A percentile compares a stretch with the other conserved stretches of the same genome.
Evolutionary conservation across 257 asterid species (phyloP).

Genomic region (Jasminum sambac): DNA sequence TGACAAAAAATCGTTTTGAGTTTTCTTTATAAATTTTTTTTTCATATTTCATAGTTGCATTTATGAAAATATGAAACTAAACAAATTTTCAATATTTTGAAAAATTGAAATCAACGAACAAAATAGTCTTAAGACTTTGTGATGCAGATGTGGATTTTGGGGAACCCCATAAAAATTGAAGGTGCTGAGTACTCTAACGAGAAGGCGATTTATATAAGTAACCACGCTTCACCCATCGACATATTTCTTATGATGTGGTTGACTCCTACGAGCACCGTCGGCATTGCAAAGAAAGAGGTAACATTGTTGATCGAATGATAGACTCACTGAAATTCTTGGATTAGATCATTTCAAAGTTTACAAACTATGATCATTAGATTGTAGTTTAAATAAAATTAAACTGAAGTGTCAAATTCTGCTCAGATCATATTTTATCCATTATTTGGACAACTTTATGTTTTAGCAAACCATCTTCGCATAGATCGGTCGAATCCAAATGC

Average conservation of each 20-base stretch:
- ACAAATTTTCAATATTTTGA: too few relatives aligned
- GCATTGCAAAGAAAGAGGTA: conserved; percentile 51
- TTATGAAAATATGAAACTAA: too few relatives aligned
- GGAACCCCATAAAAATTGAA: conserved; percentile 46
- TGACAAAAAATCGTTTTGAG: too few relatives aligned
- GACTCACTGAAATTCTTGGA: too few relatives aligned
- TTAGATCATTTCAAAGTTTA: too few relatives aligned
- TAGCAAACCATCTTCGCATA: conserved; percentile 46
- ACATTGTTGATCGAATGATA: not conserved
- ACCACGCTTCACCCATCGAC: conserved; percentile 53
- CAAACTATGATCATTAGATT: too few relatives aligned
- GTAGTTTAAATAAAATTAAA: not conserved
- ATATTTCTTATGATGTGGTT: conserved; percentile 49
- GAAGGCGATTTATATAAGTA: conserved; percentile 45
- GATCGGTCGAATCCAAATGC: conserved; percentile 42
- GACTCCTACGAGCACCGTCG: conserved; percentile 48
- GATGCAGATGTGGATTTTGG: conserved; percentile 49
- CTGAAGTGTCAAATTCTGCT: not conserved
- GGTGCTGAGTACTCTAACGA: conserved; percentile 44
- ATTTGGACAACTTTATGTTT: conserved; percentile 44
- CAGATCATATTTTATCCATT: conserved; percentile 45
- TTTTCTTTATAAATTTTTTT: too few relatives aligned
- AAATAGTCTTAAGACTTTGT: conserved; percentile 8
- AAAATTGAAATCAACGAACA: too few relatives aligned
- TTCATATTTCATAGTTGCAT: too few relatives aligned